Evolutionary conservation across 2,329 filamentous ascomycete species (phyloP), one percentile per base, ranked within the genome.

Genomic region (Diaporthe batatas): DNA sequence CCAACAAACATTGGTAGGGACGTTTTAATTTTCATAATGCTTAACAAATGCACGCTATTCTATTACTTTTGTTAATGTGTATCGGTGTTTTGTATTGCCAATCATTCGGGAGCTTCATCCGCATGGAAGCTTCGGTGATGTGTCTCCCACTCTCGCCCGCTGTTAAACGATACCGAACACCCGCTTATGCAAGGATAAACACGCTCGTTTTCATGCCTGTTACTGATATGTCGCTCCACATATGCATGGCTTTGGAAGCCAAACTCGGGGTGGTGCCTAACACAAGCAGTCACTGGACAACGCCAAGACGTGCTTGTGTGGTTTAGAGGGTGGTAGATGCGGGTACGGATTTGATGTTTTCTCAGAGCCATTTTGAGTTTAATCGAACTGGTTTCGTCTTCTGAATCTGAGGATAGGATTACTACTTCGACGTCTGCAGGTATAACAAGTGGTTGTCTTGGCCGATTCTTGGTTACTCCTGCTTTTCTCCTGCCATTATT

Each of bases 121-220:
- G 21, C 44, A 29, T 67, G 32, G 18, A 53, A 39, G 2, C 10
- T 1, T 5, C n/a, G 16, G 16, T 67, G 47, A 67, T 67, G 62
- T 12, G n/a, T 53, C 16, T 67, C 62, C 62, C 62, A 67, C 12
- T 49, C 32, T 7, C 7, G 32, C 3, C 16, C 47, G 53, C 39
- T 7, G 18, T 16, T 25, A 12, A 67, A 67, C 2, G n/a, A 4
- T 3, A 51, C 18, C 14, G 62, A 25, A 47, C 62, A 67, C 21
- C 47, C 62, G 3, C 39, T 67, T 29, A 53, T 39, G 62, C 62
- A 67, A 18, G n/a, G 32, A 18, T 53, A 53, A 3, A 67, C 62
- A 10, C 14, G 18, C n/a, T 53, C n/a, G 1, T 39, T 16, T 5
- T 1, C 12, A 25, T 67, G 62, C 10, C 32, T 39, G n/a, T 67